Evolutionary conservation across 106 monocot genomes (phyloP).

Genomic region (Posidonia australis): DNA sequence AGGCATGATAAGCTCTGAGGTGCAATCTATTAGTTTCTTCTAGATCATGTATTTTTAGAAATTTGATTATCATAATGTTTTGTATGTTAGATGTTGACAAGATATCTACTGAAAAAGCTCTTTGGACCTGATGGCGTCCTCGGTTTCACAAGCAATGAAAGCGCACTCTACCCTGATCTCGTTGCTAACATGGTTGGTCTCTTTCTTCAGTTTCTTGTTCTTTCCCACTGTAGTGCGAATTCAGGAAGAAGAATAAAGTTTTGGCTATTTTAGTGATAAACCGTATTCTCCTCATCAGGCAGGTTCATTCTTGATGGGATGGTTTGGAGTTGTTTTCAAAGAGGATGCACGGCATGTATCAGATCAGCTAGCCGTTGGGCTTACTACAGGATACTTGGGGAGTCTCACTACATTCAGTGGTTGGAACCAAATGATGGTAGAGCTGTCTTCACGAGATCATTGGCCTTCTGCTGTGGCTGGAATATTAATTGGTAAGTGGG

Average conservation of each 20-base stretch:
- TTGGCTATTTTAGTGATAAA: too few relatives aligned
- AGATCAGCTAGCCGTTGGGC: constrained; percentile 62
- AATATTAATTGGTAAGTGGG: constrained; percentile 51
- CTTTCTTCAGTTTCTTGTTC: neutral
- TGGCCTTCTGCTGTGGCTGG: constrained; percentile 68
- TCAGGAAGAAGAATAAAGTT: neutral
- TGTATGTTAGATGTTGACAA: constrained; percentile 12
- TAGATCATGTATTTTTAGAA: neutral
- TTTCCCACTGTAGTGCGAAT: neutral
- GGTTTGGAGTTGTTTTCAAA: constrained; percentile 88
- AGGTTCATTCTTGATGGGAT: constrained; percentile 97
- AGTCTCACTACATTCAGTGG: constrained; percentile 98
- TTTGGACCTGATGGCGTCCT: constrained; percentile 17
- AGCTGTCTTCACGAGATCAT: constrained; percentile 46
- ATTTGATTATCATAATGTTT: neutral
- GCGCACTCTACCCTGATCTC: constrained; percentile 20
- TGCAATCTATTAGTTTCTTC: too few relatives aligned
- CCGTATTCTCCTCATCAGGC: constrained; percentile 30
- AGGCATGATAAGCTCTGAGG: neutral
- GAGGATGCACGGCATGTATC: constrained; percentile 56
- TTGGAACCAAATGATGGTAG: constrained; percentile 94
- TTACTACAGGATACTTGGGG: constrained; percentile 89
- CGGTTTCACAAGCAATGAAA: constrained; percentile 11
- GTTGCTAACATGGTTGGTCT: constrained; percentile 15
- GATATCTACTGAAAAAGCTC: constrained; percentile 17